These are phyloP conservation scores for Eremothecium sinecaudum DNA, from an alignment of 1,139 yeast genomes.

Conservation along the genomic window DNA sequence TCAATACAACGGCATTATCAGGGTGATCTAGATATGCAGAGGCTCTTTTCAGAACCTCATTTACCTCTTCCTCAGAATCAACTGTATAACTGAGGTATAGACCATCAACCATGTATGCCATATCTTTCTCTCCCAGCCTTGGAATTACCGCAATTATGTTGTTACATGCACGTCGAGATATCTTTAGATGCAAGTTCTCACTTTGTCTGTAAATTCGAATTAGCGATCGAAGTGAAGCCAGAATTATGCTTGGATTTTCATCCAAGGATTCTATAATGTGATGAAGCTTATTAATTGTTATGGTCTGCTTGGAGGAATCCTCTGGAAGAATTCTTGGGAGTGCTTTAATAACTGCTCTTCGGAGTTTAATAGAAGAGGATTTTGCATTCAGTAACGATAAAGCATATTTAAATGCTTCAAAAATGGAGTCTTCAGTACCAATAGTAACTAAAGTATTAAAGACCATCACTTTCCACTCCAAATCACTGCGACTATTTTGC, in stretches of 20 bases:
- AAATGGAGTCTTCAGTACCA: constrained; percentile 44
- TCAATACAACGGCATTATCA: constrained; percentile 73
- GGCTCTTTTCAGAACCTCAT: constrained; percentile 54
- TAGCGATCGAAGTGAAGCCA: constrained; percentile 66
- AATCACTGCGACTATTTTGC: constrained; percentile 33
- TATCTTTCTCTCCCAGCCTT: constrained; percentile 63
- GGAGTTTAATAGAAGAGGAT: constrained; percentile 40
- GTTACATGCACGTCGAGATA: constrained; percentile 18
- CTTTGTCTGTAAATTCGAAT: constrained; percentile 52
- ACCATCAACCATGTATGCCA: constrained; percentile 58
- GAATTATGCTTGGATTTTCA: constrained; percentile 54
- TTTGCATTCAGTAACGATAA: constrained; percentile 8
- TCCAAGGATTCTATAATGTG: constrained; percentile 50
- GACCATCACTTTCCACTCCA: constrained; percentile 44
- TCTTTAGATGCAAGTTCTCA: constrained; percentile 27
- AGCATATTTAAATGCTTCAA: constrained; percentile 36
- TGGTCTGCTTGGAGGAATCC: constrained; percentile 37
- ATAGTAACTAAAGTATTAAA: constrained; percentile 56
- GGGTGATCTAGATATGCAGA: constrained; percentile 78
- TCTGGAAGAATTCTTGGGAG: constrained; percentile 60
- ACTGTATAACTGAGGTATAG: constrained; percentile 62
- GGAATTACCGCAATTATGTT: constrained; percentile 19
- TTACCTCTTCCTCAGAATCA: constrained; percentile 54
- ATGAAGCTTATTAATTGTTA: constrained; percentile 41
- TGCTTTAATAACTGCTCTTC: constrained; percentile 59